A percentile compares a stretch with the other conserved stretches of the same genome.
Evolutionary conservation across 805 yeast species (phyloP).

Genomic region (Dipodascus geniculatus): DNA sequence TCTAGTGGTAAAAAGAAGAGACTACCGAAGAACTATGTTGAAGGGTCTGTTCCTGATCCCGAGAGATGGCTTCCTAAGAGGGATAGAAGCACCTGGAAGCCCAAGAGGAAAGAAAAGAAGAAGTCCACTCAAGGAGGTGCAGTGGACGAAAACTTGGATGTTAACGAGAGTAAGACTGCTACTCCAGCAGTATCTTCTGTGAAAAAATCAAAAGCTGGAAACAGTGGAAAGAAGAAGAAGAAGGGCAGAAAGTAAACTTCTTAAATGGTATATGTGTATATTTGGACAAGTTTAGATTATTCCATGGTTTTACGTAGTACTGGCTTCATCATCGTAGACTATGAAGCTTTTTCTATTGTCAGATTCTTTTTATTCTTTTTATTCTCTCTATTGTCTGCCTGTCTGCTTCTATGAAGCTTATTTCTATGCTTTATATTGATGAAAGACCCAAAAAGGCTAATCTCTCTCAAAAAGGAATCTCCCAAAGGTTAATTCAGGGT

Average conservation of each 20-base stretch:
- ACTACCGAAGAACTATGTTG: conserved; percentile 33
- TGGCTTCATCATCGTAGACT: background rate
- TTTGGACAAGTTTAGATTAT: background rate
- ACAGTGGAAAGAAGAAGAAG: background rate
- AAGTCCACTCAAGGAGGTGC: conserved; percentile 48
- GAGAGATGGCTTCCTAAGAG: conserved; percentile 91
- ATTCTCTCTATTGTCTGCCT: too few relatives aligned
- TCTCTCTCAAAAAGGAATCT: too few relatives aligned
- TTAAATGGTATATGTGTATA: background rate
- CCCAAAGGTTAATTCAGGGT: too few relatives aligned
- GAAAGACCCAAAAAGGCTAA: too few relatives aligned
- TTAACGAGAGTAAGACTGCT: background rate
- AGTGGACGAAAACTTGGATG: conserved; percentile 27
- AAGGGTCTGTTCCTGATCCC: conserved; percentile 34
- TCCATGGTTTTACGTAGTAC: background rate
- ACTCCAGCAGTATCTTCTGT: background rate
- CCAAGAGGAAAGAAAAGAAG: conserved; percentile 54
- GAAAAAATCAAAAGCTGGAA: background rate
- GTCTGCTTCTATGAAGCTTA: too few relatives aligned
- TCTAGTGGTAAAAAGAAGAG: conserved; percentile 26
- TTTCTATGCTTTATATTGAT: too few relatives aligned
- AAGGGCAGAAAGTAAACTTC: background rate
- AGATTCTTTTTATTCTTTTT: too few relatives aligned
- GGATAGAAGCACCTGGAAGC: conserved; percentile 74
- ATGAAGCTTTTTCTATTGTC: too few relatives aligned